These are phyloP conservation scores for Rhynchospora breviuscula DNA, from an alignment of 176 grass and related monocot genomes.

Conservation along the genomic window DNA sequence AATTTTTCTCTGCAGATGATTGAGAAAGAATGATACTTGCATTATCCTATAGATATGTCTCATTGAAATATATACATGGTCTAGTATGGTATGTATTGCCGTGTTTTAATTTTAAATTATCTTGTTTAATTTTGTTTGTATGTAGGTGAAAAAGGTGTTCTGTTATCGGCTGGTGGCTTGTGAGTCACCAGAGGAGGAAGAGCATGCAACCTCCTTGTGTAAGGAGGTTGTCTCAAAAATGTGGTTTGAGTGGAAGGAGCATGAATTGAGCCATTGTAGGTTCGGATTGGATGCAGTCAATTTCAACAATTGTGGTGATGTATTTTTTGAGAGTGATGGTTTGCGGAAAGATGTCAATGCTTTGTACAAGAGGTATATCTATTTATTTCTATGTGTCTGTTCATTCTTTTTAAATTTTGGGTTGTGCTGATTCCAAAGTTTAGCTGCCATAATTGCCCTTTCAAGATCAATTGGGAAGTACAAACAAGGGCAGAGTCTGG, in stretches of 20 bases:
- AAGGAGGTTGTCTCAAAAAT: slow-evolving; percentile 68
- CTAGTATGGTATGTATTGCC: not conserved
- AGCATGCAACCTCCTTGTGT: slow-evolving; percentile 46
- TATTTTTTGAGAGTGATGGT: slow-evolving; percentile 45
- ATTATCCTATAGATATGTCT: not conserved
- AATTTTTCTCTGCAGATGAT: not conserved
- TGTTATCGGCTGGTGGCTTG: slow-evolving; percentile 59
- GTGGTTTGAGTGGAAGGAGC: slow-evolving; percentile 74
- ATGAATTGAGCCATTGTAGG: slow-evolving; percentile 22
- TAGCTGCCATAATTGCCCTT: not conserved
- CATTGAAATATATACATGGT: not conserved
- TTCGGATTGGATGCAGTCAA: slow-evolving; percentile 22
- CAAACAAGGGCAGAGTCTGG: not conserved
- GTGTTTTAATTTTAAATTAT: not conserved
- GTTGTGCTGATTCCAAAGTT: not conserved
- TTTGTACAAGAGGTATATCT: slow-evolving; percentile 47
- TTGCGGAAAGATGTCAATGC: slow-evolving; percentile 44
- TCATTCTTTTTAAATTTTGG: not conserved
- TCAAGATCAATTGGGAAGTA: not conserved
- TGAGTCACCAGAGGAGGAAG: slow-evolving; percentile 55
- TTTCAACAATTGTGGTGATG: slow-evolving; percentile 37
- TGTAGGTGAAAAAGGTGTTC: slow-evolving; percentile 43
- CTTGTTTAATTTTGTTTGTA: not conserved
- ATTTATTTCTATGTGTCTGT: not conserved
- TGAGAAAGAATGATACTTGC: not conserved